Evolutionary conservation across 805 yeast species (phyloP), one percentile per base, ranked within the genome.

Genomic region (Brettanomyces sp.): DNA sequence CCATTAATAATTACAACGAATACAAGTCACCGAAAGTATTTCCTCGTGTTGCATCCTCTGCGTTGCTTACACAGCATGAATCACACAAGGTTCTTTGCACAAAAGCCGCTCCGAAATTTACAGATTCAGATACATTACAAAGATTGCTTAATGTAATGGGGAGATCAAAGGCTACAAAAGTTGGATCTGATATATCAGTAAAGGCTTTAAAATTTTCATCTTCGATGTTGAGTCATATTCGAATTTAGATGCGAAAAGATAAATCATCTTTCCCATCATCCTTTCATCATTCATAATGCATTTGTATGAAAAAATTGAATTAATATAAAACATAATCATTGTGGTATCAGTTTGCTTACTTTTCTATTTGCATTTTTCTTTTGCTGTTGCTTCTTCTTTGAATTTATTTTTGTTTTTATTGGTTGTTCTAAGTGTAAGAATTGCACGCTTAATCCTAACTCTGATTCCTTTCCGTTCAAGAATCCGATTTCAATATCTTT

Each of bases 351-450:
- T 18, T 18, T 18, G 18, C 18, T 18, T 18, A 18, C 18, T 18
- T 33, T 28, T 13, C 33, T 30, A 12, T 14, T 36, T 18, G 22
- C 12, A 18, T 13, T 13, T 13, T 38, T 38, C 4, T 21, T 22
- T 18, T 38, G n/a, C 23, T 38, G 7, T 8, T 22, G 18, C 34
- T 25, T 24, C 18, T 32, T 36, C 22, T 18, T 35, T 35, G 37
- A 18, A 33, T 62, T 59, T 47, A 62, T 63, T 37, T 53, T 55
- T 37, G 58, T 45, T 7, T 36, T 45, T 0, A 73, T 58, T 0
- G 81, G 78, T 7, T 75, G 78, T 8, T 72, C 62, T 3, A 80
- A 73, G 22, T 65, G 49, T 34, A 77, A 47, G 47, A 72, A 64
- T 49, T 71, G 69, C 21, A 78, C 60, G 18, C 68, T 49, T 42